These are phyloP conservation scores for Rosellinia necatrix DNA, from an alignment of 2,329 filamentous ascomycete species.

Conservation along the genomic window DNA sequence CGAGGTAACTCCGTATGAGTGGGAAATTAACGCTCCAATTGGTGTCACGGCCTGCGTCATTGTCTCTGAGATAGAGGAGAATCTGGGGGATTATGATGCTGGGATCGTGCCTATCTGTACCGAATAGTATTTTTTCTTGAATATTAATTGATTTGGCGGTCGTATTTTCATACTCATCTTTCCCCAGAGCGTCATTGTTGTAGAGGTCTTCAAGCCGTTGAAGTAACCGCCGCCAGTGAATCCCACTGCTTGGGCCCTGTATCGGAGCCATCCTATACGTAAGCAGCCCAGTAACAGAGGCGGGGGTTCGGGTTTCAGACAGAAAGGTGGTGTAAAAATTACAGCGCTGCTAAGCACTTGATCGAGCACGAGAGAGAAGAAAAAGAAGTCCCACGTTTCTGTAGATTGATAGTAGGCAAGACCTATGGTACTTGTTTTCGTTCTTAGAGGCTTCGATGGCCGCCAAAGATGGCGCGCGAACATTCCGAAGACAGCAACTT, in stretches of 20 bases:
- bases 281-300: not conserved
- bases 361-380: conserved; percentile 5
- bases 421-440: conserved; percentile 29
- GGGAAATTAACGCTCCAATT: conserved; percentile 31
- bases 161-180: not conserved
- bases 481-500: conserved; percentile 33
- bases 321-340: not conserved
- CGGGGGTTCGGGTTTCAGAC: not conserved
- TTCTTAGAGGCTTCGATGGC: conserved; percentile 29
- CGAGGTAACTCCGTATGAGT: conserved; percentile 46
- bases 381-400: conserved; percentile 19
- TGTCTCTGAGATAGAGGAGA: conserved; percentile 53
- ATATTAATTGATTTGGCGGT: not conserved
- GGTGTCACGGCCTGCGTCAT: conserved; percentile 50
- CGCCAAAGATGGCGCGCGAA: conserved; percentile 24
- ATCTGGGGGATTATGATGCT: conserved; percentile 42
- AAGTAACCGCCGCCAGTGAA: not conserved
- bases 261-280: conserved; percentile 19
- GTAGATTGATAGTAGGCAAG: conserved; percentile 13
- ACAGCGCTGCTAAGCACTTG: conserved; percentile 6
- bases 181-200: not conserved
- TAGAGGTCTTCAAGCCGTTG: conserved; percentile 19
- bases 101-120: conserved; percentile 42
- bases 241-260: not conserved
- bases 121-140: conserved; percentile 8